These are phyloP conservation scores for Ceratocystis smalleyi DNA, from an alignment of 2,329 filamentous ascomycete genomes.

Conservation along the genomic window DNA sequence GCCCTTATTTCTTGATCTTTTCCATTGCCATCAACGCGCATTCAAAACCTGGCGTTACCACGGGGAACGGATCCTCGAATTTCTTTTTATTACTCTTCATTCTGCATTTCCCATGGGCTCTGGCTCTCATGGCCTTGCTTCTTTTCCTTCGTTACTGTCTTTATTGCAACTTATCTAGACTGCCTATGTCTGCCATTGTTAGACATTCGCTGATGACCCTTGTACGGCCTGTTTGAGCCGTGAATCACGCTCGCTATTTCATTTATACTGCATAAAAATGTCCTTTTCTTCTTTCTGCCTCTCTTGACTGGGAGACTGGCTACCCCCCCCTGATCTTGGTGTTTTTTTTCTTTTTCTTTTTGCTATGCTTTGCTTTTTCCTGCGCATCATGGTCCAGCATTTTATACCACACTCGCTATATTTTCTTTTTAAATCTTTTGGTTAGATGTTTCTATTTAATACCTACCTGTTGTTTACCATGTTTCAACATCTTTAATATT, in stretches of 20 bases:
- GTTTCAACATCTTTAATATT: not conserved
- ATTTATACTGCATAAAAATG: not conserved
- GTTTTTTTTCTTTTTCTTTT: not conserved
- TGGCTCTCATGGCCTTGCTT: not conserved
- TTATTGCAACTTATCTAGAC: constrained; percentile 6
- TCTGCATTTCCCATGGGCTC: not conserved
- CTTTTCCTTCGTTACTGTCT: not conserved
- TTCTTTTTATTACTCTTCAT: not conserved
- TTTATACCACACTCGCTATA: constrained; percentile 1
- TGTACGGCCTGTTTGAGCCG: not conserved
- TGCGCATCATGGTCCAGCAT: not conserved
- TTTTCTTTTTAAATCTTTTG: not conserved
- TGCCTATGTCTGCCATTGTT: not conserved
- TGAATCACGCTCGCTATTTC: not conserved
- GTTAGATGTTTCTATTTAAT: not conserved
- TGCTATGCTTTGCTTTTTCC: not conserved
- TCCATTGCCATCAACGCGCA: not conserved
- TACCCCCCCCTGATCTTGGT: not conserved
- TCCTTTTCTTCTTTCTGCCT: not conserved
- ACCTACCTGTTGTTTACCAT: not conserved
- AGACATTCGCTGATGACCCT: not conserved
- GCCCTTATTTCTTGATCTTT: not conserved
- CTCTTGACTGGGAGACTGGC: not conserved
- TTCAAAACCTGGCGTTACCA: not conserved
- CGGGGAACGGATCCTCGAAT: not conserved